phyloP scores from a whole-genome alignment of 306 rosid genomes.

The Casuarina cunninghamiana region DNA sequence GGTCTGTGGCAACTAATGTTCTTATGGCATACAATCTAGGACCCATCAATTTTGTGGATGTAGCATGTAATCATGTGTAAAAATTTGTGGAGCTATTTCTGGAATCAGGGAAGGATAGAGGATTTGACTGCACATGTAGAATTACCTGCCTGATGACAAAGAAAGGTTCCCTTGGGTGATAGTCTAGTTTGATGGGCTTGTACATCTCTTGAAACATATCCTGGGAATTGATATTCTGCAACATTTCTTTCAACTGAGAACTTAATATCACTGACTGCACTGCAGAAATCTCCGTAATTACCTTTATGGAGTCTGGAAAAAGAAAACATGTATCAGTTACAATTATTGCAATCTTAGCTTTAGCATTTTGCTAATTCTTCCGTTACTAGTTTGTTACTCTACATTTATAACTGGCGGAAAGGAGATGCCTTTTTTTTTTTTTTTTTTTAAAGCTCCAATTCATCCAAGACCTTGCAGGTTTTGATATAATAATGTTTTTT shows the following conservation, averaged over 20 bases:
- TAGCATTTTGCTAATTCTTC: background rate
- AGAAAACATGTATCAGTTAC: constrained; percentile 27
- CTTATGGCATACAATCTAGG: background rate
- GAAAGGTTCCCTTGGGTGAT: constrained; percentile 86
- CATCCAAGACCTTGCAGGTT: background rate
- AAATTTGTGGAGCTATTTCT: background rate
- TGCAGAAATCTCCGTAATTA: constrained; percentile 63
- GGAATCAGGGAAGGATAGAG: background rate
- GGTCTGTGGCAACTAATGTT: background rate
- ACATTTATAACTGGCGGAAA: background rate
- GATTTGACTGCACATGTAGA: constrained; percentile 6
- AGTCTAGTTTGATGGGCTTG: constrained; percentile 77
- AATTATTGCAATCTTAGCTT: background rate
- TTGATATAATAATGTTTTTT: background rate
- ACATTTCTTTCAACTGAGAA: constrained; percentile 78
- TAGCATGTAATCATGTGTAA: background rate
- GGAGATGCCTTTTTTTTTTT: too few species aligned
- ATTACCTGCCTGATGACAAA: constrained; percentile 87
- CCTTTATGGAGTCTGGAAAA: constrained; percentile 57
- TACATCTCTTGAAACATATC: constrained; percentile 46
- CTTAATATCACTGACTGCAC: constrained; percentile 68
- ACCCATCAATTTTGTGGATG: background rate
- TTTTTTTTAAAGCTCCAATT: background rate
- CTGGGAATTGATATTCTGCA: constrained; percentile 56
- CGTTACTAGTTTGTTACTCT: background rate